These are phyloP conservation scores for Exophiala mesophila DNA, from an alignment of 2,329 filamentous ascomycete genomes.

Conservation along the genomic window DNA sequence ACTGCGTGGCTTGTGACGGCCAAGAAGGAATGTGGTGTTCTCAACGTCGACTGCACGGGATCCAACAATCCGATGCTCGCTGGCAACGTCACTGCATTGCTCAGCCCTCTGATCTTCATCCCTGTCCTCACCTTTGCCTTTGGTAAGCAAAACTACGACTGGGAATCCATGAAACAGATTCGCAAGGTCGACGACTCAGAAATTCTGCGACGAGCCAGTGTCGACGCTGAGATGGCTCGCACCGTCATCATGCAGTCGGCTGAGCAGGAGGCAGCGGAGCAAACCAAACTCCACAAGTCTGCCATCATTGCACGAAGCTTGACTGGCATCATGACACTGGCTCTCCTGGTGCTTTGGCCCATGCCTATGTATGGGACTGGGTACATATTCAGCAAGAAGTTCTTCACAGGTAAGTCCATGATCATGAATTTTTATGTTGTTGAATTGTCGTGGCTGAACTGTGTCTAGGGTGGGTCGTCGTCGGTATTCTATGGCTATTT, in stretches of 20 bases:
- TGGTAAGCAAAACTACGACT: conserved; percentile 75
- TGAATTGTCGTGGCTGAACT: not conserved
- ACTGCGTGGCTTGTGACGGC: conserved; percentile 75
- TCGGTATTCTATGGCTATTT: conserved; percentile 77
- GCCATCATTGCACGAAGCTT: conserved; percentile 52
- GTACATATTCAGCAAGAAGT: conserved; percentile 76
- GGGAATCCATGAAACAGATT: conserved; percentile 75
- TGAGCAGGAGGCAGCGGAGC: conserved; percentile 41
- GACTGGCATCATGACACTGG: conserved; percentile 62
- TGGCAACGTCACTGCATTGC: conserved; percentile 76
- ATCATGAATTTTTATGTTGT: not conserved
- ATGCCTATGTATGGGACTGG: conserved; percentile 82
- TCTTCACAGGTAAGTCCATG: conserved; percentile 56
- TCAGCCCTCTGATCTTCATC: conserved; percentile 70
- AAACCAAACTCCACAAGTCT: conserved; percentile 49
- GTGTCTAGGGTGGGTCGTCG: conserved; percentile 62
- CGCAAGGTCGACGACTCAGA: conserved; percentile 74
- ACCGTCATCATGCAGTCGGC: conserved; percentile 27
- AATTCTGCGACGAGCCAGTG: conserved; percentile 56
- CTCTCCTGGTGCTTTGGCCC: conserved; percentile 77
- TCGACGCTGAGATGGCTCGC: conserved; percentile 59
- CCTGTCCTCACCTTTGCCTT: conserved; percentile 69
- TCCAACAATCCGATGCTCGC: conserved; percentile 50
- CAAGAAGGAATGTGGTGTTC: conserved; percentile 60
- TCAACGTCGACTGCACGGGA: conserved; percentile 71